phyloP scores from a whole-genome alignment of 148 eudicot genomes.

The Linanthus parryae region DNA sequence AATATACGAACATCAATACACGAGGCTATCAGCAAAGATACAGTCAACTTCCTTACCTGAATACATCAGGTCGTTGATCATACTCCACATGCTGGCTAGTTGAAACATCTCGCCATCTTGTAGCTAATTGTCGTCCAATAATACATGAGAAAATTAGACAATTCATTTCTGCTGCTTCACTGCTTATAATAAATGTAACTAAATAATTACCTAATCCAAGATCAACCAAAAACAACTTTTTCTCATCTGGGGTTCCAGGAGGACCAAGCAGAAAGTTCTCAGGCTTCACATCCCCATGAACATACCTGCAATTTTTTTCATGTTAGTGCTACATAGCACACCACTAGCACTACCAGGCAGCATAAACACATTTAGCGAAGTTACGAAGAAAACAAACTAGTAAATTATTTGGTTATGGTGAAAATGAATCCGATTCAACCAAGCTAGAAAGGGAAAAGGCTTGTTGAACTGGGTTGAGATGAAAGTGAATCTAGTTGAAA shows the following conservation, averaged over 20 bases:
- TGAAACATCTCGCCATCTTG: conserved; percentile 54
- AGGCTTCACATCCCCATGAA: conserved; percentile 88
- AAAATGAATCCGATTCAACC: too few relatives aligned
- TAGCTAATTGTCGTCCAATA: too few relatives aligned
- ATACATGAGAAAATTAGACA: too few relatives aligned
- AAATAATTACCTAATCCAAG: conserved; percentile 66
- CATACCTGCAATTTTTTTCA: too few relatives aligned
- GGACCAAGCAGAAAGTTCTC: conserved; percentile 85
- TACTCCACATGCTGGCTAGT: conserved; percentile 60
- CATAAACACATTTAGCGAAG: not conserved
- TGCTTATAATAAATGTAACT: not conserved
- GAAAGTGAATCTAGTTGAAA: too few relatives aligned
- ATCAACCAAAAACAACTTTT: conserved; percentile 74
- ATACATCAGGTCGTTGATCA: conserved; percentile 81
- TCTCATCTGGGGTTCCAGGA: conserved; percentile 63
- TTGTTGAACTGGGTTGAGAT: too few relatives aligned
- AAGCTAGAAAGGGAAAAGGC: too few relatives aligned
- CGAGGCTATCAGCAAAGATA: not conserved
- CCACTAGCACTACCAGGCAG: not conserved
- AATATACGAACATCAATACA: not conserved
- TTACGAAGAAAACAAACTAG: too few relatives aligned
- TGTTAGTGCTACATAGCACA: not conserved
- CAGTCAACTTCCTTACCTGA: conserved; percentile 38
- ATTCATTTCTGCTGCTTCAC: too few relatives aligned
- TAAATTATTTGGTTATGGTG: too few relatives aligned